Percentiles rank a stretch among this genome's conserved stretches.
These are phyloP conservation scores for Micractinium conductrix DNA, from an alignment of 139 green algal genomes.

Conservation along the genomic window DNA sequence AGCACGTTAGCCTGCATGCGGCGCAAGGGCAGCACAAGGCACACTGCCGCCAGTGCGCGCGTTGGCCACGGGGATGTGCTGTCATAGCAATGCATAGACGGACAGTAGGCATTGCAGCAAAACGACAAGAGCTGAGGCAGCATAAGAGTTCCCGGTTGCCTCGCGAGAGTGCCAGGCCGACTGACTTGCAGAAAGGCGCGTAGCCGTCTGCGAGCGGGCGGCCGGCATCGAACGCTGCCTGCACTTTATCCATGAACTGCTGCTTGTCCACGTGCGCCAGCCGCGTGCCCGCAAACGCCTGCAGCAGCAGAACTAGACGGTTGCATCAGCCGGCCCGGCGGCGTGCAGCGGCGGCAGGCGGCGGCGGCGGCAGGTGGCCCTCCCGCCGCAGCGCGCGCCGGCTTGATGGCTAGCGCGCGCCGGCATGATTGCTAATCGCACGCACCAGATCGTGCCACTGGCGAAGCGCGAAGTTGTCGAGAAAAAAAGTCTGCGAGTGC, in stretches of 20 bases:
- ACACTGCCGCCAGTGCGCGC: no score
- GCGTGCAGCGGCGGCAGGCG: background rate
- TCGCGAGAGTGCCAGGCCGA: no score
- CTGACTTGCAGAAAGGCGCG: slow-evolving; percentile 97
- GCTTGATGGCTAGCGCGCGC: no score
- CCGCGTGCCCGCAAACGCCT: slow-evolving; percentile 68
- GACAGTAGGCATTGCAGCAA: no score
- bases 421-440: no score
- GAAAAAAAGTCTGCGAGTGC: slow-evolving; percentile 76
- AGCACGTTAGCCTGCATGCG: no score
- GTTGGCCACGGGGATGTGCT: no score
- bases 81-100: no score
- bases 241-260: slow-evolving; percentile 73
- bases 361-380: background rate
- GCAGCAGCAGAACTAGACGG: slow-evolving; percentile 38
- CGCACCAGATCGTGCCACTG: slow-evolving; percentile 83
- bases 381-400: no score
- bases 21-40: no score
- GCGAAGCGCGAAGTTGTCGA: slow-evolving; percentile 83
- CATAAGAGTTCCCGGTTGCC: no score
- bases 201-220: slow-evolving; percentile 84
- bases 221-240: slow-evolving; percentile 37
- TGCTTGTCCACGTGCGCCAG: slow-evolving; percentile 58
- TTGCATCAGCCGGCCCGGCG: background rate
- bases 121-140: no score